Evolutionary conservation across 1,139 yeast genomes (phyloP).

Genomic region (Diutina pseudorugosa): DNA sequence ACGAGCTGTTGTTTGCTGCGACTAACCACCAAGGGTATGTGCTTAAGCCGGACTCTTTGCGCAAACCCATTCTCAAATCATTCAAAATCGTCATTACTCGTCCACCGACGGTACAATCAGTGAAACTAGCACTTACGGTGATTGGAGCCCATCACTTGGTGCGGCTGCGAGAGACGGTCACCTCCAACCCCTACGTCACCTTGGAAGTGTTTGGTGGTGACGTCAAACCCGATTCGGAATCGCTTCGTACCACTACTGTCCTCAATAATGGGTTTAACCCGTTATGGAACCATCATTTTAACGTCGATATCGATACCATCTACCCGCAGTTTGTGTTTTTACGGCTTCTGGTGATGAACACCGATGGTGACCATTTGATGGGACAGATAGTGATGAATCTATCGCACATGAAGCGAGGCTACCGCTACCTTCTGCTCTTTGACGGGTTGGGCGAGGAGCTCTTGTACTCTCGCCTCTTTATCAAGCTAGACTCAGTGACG

Average conservation of each 20-base stretch:
- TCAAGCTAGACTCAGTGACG: constrained; percentile 16
- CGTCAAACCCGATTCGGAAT: constrained; percentile 8
- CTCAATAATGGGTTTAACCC: constrained; percentile 77
- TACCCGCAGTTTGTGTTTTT: constrained; percentile 22
- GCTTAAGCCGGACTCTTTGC: constrained; percentile 48
- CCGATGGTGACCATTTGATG: constrained; percentile 14
- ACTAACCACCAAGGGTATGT: constrained; percentile 60
- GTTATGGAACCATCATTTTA: constrained; percentile 50
- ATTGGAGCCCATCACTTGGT: constrained; percentile 85
- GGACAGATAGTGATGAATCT: constrained; percentile 34
- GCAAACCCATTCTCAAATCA: constrained; percentile 22
- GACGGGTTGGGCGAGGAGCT: constrained; percentile 75
- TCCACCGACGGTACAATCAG: background rate
- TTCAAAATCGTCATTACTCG: constrained; percentile 5
- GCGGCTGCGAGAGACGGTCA: constrained; percentile 33
- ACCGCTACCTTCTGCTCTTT: constrained; percentile 64
- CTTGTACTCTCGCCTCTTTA: constrained; percentile 66
- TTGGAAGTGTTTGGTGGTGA: constrained; percentile 41
- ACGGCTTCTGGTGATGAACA: constrained; percentile 18
- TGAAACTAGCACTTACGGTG: constrained; percentile 29
- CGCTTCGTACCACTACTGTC: constrained; percentile 24
- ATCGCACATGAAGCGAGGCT: constrained; percentile 55
- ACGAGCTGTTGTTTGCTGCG: constrained; percentile 66
- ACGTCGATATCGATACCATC: constrained; percentile 29
- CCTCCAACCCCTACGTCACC: constrained; percentile 45